Base-by-base conservation (phyloP, 805 yeast genomes). In the Wickerhamomyces silvicola region DNA sequence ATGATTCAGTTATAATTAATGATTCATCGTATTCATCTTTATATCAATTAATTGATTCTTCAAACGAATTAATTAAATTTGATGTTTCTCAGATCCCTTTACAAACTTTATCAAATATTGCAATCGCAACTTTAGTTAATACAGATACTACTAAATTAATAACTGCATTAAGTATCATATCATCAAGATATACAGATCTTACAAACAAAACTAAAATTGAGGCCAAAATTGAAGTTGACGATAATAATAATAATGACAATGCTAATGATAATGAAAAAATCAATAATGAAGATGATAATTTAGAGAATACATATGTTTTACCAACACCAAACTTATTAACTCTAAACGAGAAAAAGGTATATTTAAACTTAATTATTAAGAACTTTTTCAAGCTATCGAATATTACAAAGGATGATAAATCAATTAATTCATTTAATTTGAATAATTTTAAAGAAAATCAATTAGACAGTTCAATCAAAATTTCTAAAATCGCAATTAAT, bases 71-170 rank as follows among this genome's bases (percentile, higher is more conserved):
- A 36, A 68, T 75, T 20, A 68, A 68, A 23, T 81, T 85, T 50
- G 90, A 90, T 52, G 72, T 85, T 34, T 66, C 84, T 3, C 60
- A 72, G 8, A 60, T 92, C 7, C 81, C 92, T 5, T 70, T 70
- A 15, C 74, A 75, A 31, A 64, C 81, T 1, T 68, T 87, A 35
- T 69, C 68, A 15, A 68, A 72, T 27, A 78, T 80, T 69, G 84
- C 80, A 11, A 61, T 73, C 35, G 70, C 73, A 2, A 86, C 95
- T 0, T 62, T 92, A 35, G 61, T 67, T 12, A 69, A 69, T 26
- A 72, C 74, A 0, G 70, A 72, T 30, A 59, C 68, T 0, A 62
- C 62, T 4, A 70, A 66, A 37, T 62, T 90, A 17, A 63, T 74
- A 11, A 71, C 75, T 33, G 94, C 85, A 2, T 59, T 87, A 37